Conservation (phyloP, 2,329 filamentous ascomycete species). For the Ophiostoma quercus region DNA sequence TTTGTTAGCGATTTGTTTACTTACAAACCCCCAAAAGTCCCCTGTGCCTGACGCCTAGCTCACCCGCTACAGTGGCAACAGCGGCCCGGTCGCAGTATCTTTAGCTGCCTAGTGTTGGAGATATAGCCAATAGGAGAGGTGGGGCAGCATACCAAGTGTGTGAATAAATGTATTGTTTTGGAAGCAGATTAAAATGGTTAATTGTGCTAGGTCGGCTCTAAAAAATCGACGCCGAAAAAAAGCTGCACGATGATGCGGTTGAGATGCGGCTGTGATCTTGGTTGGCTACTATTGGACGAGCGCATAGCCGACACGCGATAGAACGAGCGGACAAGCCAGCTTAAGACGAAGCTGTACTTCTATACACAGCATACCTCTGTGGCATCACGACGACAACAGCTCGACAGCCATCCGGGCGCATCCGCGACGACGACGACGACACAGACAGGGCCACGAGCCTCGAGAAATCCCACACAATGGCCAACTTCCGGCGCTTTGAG, state of each 20-base stretch:
- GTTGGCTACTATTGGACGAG: background rate
- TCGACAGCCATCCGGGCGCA: background rate
- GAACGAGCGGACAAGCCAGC: background rate
- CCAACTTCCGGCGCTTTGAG: conserved; percentile 77
- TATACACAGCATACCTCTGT: background rate
- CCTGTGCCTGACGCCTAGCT: conserved; percentile 17
- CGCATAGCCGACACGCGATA: background rate
- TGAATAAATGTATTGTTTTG: conserved; percentile 14
- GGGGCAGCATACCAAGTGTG: background rate
- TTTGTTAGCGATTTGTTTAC: conserved; percentile 6
- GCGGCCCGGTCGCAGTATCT: conserved; percentile 8
- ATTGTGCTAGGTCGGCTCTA: conserved; percentile 9
- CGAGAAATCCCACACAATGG: conserved; percentile 48
- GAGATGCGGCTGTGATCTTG: background rate
- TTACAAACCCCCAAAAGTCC: background rate
- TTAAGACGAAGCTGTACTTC: background rate
- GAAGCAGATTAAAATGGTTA: conserved; percentile 7
- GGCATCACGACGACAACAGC: background rate
- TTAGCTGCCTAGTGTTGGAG: conserved; percentile 7
- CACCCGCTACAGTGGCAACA: conserved; percentile 18
- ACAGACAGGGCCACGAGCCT: background rate
- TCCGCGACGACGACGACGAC: background rate
- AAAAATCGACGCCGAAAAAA: conserved; percentile 16
- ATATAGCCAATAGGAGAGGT: conserved; percentile 16
- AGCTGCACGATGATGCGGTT: background rate